Conservation (phyloP, 805 yeast genomes). For the Kazachstania africana region DNA sequence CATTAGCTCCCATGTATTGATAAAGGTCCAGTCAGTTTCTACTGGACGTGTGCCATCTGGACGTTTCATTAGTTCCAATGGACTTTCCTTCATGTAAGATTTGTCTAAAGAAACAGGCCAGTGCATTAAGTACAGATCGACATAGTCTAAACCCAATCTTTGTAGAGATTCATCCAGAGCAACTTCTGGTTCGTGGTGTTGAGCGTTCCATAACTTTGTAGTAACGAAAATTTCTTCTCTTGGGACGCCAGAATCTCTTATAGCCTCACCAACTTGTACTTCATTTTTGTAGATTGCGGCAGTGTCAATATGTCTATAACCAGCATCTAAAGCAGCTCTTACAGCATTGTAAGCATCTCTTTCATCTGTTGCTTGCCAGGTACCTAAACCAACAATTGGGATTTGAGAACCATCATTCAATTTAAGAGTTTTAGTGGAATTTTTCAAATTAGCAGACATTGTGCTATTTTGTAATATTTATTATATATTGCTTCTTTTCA, state of each 20-base stretch:
- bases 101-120: slow-evolving; percentile 42
- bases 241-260: slow-evolving; percentile 35
- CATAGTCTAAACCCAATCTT: slow-evolving; percentile 57
- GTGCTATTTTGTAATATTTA: not conserved
- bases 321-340: slow-evolving; percentile 47
- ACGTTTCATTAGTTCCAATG: slow-evolving; percentile 15
- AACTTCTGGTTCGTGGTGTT: slow-evolving; percentile 37
- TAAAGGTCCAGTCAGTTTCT: slow-evolving; percentile 12
- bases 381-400: slow-evolving; percentile 64
- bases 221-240: slow-evolving; percentile 57
- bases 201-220: slow-evolving; percentile 55
- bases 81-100: slow-evolving; percentile 25
- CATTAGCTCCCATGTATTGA: slow-evolving; percentile 45
- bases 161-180: slow-evolving; percentile 48
- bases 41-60: slow-evolving; percentile 15
- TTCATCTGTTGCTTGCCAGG: slow-evolving; percentile 38
- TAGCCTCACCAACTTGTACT: slow-evolving; percentile 50
- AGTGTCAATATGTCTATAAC: slow-evolving; percentile 66
- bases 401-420: slow-evolving; percentile 47
- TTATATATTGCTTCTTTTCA: too few relatives aligned
- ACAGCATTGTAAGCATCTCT: slow-evolving; percentile 33
- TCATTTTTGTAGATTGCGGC: slow-evolving; percentile 65
- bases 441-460: not conserved
- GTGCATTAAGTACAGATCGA: slow-evolving; percentile 67
- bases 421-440: slow-evolving; percentile 6